Evolutionary conservation across 2,329 filamentous ascomycete genomes (phyloP).

Genomic region (Botrytis sinoallii): DNA sequence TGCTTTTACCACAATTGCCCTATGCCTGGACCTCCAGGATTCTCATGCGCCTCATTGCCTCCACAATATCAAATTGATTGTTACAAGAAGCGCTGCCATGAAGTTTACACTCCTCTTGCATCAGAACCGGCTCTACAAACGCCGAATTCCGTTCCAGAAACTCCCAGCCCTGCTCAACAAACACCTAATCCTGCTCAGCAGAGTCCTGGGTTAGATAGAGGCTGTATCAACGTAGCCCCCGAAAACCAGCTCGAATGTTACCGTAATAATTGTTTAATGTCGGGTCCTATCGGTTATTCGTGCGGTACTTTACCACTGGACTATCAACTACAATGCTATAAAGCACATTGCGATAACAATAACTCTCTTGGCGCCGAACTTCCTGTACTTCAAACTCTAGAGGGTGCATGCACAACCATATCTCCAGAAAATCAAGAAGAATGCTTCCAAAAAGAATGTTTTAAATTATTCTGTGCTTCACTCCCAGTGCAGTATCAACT

Average conservation of each 20-base stretch:
- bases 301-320: background rate
- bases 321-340: background rate
- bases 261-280: background rate
- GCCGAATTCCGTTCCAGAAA: background rate
- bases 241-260: background rate
- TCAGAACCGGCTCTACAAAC: background rate
- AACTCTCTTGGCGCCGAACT: too few species aligned
- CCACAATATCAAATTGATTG: background rate
- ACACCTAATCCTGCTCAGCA: background rate
- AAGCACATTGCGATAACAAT: background rate
- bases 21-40: background rate
- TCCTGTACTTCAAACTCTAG: background rate
- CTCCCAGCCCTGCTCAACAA: background rate
- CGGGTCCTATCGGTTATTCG: background rate
- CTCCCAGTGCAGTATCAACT: background rate
- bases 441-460: background rate
- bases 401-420: background rate
- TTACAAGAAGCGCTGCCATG: background rate
- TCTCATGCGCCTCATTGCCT: background rate
- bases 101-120: background rate
- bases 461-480: background rate
- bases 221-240: background rate
- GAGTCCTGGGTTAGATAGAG: background rate
- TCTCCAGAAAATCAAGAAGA: background rate
- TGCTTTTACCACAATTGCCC: background rate